These are phyloP conservation scores for Xylariaceae sp. DNA, from an alignment of 2,329 filamentous ascomycete genomes.

Conservation along the genomic window DNA sequence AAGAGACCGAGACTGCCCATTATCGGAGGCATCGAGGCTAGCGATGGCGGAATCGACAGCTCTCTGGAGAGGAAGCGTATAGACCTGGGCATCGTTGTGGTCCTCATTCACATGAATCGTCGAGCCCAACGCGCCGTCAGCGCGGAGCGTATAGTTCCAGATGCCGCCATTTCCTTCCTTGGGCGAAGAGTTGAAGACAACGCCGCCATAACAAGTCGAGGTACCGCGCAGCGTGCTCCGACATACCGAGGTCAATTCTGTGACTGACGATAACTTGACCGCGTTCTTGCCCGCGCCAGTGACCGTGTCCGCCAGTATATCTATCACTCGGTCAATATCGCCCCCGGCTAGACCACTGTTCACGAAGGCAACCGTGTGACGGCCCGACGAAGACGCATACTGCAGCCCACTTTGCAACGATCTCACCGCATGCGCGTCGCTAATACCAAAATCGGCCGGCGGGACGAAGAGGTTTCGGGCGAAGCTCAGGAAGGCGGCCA, in stretches of 20 bases:
- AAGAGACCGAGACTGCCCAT: conserved; percentile 42
- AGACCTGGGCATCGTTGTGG: conserved; percentile 78
- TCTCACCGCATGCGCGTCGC: conserved; percentile 63
- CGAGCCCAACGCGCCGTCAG: conserved; percentile 72
- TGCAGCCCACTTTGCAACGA: conserved; percentile 68
- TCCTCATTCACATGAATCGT: conserved; percentile 68
- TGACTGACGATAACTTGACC: conserved; percentile 58
- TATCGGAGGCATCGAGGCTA: conserved; percentile 50
- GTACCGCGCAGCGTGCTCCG: conserved; percentile 69
- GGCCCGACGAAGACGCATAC: conserved; percentile 58
- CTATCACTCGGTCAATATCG: conserved; percentile 74
- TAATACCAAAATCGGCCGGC: conserved; percentile 77
- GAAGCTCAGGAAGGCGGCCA: conserved; percentile 68
- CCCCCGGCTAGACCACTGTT: conserved; percentile 74
- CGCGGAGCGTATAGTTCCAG: conserved; percentile 88
- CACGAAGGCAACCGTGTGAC: conserved; percentile 77
- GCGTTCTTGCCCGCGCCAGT: conserved; percentile 60
- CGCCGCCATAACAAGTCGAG: conserved; percentile 74
- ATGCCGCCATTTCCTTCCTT: conserved; percentile 66
- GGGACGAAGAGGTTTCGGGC: conserved; percentile 85
- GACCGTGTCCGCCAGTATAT: conserved; percentile 64
- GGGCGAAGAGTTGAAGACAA: conserved; percentile 78
- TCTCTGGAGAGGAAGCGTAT: conserved; percentile 78
- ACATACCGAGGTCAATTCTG: conserved; percentile 68
- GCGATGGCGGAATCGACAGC: conserved; percentile 78